These are phyloP conservation scores for Staphylotrichum tortipilum DNA, from an alignment of 495 filamentous ascomycete genomes.

Conservation along the genomic window DNA sequence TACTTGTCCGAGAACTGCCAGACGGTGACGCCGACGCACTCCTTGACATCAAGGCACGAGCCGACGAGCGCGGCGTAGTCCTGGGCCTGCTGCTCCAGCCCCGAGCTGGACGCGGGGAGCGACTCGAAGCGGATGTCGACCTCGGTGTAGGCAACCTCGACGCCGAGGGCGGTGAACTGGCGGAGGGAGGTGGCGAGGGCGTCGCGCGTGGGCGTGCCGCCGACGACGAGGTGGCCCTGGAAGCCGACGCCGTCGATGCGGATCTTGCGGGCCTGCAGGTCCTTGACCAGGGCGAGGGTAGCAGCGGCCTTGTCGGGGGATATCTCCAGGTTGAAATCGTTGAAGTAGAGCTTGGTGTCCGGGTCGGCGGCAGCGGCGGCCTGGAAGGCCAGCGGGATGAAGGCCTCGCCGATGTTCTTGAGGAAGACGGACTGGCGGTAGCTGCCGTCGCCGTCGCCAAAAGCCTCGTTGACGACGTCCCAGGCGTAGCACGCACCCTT, in stretches of 20 bases:
- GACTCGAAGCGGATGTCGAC: constrained; percentile 52
- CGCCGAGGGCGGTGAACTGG: constrained; percentile 39
- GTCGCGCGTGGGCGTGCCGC: constrained; percentile 44
- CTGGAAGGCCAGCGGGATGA: constrained; percentile 47
- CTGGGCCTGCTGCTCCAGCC: constrained; percentile 45
- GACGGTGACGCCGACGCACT: constrained; percentile 59
- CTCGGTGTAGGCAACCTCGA: constrained; percentile 55
- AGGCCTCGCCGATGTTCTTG: constrained; percentile 50
- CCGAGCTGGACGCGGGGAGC: constrained; percentile 33
- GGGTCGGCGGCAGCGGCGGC: constrained; percentile 46
- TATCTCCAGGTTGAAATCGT: constrained; percentile 65
- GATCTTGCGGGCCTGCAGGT: constrained; percentile 41
- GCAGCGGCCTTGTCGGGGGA: constrained; percentile 29
- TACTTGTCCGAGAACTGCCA: constrained; percentile 51
- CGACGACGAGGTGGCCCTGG: constrained; percentile 55
- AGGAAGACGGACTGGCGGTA: constrained; percentile 37
- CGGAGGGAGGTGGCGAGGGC: constrained; percentile 35
- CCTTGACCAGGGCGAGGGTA: constrained; percentile 45
- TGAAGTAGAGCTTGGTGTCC: constrained; percentile 55
- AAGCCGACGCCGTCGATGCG: constrained; percentile 59
- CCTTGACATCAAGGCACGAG: constrained; percentile 46
- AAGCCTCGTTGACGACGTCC: constrained; percentile 48
- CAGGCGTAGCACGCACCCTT: constrained; percentile 37
- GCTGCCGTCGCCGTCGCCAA: constrained; percentile 37
- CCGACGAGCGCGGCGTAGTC: not conserved